A percentile compares a stretch with the other conserved stretches of the same genome.
Conservation (phyloP, 148 eudicot species). For the Silene uniflora region DNA sequence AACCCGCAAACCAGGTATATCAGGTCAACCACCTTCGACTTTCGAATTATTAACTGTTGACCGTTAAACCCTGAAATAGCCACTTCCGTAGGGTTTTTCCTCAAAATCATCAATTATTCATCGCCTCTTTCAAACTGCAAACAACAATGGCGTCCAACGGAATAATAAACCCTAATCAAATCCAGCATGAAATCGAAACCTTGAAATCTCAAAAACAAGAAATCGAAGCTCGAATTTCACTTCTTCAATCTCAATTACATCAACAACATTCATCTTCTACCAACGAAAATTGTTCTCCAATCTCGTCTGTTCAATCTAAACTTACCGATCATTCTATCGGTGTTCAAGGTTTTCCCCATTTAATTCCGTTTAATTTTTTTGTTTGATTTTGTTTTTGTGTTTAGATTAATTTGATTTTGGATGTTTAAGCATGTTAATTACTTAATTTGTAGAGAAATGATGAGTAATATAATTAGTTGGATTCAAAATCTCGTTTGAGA, state of each 20-base stretch:
- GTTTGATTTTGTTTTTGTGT: too few species aligned
- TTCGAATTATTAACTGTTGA: too few species aligned
- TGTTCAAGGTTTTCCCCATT: too few species aligned
- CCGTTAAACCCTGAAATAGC: too few species aligned
- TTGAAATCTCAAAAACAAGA: conserved; percentile 45
- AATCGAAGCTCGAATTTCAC: conserved; percentile 59
- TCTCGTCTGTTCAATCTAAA: conserved; percentile 30
- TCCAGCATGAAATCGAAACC: conserved; percentile 43
- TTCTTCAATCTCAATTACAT: conserved; percentile 61
- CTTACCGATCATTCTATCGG: too few species aligned
- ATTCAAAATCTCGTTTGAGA: too few species aligned
- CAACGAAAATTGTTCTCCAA: conserved; percentile 19
- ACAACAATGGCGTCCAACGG: conserved; percentile 41
- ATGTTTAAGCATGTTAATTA: neutral
- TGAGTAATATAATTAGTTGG: neutral
- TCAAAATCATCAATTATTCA: neutral
- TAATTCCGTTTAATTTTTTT: neutral
- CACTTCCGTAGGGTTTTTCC: neutral
- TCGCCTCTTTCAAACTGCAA: too few species aligned
- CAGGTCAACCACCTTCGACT: too few species aligned
- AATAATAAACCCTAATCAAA: conserved; percentile 22
- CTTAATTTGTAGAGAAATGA: neutral
- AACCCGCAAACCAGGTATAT: too few species aligned
- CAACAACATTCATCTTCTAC: conserved; percentile 7
- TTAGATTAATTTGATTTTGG: too few species aligned